Evolutionary conservation across 768 basidiomycete genomes (phyloP).

Genomic region (Multifurca ochricompacta): DNA sequence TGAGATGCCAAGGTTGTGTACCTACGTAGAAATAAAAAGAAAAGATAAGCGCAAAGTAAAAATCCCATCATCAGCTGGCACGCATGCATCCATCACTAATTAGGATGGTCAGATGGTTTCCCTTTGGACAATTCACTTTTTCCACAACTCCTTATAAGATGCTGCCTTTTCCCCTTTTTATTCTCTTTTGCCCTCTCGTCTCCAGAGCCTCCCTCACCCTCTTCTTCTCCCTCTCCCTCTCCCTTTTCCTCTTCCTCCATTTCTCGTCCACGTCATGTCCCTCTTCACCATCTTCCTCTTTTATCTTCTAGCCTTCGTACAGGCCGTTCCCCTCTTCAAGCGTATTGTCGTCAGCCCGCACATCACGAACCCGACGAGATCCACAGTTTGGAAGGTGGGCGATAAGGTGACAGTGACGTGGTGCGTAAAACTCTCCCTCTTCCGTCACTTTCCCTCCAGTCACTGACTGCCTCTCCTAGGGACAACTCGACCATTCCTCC

Average conservation of each 20-base stretch:
- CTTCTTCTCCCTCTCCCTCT: background rate
- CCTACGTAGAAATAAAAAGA: too few relatives aligned
- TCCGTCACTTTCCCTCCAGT: background rate
- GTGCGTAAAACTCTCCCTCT: conserved; percentile 19
- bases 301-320: background rate
- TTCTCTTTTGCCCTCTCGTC: too few relatives aligned
- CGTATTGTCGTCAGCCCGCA: conserved; percentile 24
- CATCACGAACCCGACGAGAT: conserved; percentile 32
- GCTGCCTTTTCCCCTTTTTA: background rate
- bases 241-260: background rate
- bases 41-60: too few relatives aligned
- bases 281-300: background rate
- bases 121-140: too few relatives aligned
- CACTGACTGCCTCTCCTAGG: background rate
- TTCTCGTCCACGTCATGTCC: background rate
- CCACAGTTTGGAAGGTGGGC: conserved; percentile 32
- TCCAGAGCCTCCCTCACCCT: background rate
- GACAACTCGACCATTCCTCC: conserved; percentile 33
- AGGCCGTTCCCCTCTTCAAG: background rate
- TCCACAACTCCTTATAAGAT: background rate
- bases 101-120: too few relatives aligned
- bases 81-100: too few relatives aligned
- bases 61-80: too few relatives aligned
- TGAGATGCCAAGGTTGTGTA: too few relatives aligned
- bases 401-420: conserved; percentile 36